A percentile compares a stretch with the other conserved stretches of the same genome.
These are phyloP conservation scores for Chalara sp. DNA, from an alignment of 2,329 filamentous ascomycete species.

Conservation along the genomic window DNA sequence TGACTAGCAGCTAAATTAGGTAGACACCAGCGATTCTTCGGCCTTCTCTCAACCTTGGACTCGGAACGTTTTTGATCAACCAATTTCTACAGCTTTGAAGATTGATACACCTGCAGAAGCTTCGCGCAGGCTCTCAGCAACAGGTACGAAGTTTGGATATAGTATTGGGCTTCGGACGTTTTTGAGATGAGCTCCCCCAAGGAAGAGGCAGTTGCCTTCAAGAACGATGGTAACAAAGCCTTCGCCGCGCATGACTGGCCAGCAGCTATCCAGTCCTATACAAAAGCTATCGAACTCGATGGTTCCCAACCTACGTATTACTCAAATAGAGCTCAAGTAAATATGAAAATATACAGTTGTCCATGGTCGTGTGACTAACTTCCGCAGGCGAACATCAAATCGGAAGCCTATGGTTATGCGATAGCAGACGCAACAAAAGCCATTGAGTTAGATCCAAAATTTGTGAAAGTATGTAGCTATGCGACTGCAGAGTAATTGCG, in stretches of 20 bases:
- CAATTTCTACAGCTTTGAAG: too few relatives aligned
- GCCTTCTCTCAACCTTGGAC: too few relatives aligned
- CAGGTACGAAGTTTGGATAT: too few relatives aligned
- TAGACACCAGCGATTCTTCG: too few relatives aligned
- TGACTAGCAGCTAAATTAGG: too few relatives aligned
- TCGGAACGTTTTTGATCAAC: too few relatives aligned
- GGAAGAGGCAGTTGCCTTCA: conserved; percentile 74
- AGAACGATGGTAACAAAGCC: conserved; percentile 91
- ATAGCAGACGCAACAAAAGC: conserved; percentile 87
- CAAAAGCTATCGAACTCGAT: conserved; percentile 79
- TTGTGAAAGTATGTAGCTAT: conserved; percentile 65
- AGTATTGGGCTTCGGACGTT: background rate
- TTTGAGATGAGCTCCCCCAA: conserved; percentile 23
- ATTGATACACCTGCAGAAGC: too few relatives aligned
- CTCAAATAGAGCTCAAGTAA: conserved; percentile 89
- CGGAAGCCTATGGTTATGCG: conserved; percentile 90
- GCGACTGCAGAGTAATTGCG: conserved; percentile 10
- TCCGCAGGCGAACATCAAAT: conserved; percentile 83
- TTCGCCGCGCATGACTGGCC: conserved; percentile 86
- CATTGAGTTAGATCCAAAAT: conserved; percentile 78
- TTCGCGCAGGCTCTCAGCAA: too few relatives aligned
- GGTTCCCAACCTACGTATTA: conserved; percentile 82
- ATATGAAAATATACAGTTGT: conserved; percentile 26
- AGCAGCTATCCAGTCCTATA: conserved; percentile 74
- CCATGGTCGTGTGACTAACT: conserved; percentile 41